phyloP scores from a whole-genome alignment of 306 rosid genomes.

The Senna siamea region DNA sequence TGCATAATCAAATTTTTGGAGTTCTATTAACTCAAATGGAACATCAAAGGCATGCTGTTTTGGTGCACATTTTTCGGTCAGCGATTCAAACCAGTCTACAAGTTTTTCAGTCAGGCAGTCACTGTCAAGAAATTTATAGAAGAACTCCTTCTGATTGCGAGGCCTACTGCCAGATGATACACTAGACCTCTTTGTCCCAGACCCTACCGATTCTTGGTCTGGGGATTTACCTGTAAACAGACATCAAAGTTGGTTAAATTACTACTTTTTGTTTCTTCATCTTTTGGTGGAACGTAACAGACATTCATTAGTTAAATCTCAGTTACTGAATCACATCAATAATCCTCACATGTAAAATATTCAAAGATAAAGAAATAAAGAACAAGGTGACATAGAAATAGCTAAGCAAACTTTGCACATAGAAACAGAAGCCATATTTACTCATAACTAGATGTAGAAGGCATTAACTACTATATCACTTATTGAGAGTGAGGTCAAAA shows the following conservation, averaged over 20 bases:
- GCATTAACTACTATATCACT: conserved; percentile 7
- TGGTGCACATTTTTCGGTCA: conserved; percentile 47
- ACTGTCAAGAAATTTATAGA: conserved; percentile 73
- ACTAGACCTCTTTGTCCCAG: conserved; percentile 89
- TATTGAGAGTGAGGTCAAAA: conserved; percentile 14
- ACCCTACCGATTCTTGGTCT: conserved; percentile 87
- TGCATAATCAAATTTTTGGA: conserved; percentile 97
- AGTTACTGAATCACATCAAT: conserved; percentile 17
- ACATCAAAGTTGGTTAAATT: conserved; percentile 35
- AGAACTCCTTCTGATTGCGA: conserved; percentile 78
- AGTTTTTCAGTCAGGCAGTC: conserved; percentile 62
- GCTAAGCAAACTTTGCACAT: conserved; percentile 9
- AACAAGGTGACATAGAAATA: conserved; percentile 24
- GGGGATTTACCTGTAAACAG: conserved; percentile 77
- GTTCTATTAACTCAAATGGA: conserved; percentile 94
- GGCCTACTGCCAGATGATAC: conserved; percentile 81
- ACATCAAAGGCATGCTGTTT: conserved; percentile 70
- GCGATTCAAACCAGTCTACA: conserved; percentile 78
- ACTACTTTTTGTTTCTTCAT: neutral
- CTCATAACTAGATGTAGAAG: conserved; percentile 23
- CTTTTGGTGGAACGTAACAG: conserved; percentile 17
- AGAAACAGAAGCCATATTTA: neutral
- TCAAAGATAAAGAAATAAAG: conserved; percentile 10
- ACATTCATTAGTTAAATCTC: conserved; percentile 23
- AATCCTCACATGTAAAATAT: conserved; percentile 13